These are phyloP conservation scores for Moesziomyces globuligerus DNA, from an alignment of 1,284 basidiomycete genomes.

Conservation along the genomic window DNA sequence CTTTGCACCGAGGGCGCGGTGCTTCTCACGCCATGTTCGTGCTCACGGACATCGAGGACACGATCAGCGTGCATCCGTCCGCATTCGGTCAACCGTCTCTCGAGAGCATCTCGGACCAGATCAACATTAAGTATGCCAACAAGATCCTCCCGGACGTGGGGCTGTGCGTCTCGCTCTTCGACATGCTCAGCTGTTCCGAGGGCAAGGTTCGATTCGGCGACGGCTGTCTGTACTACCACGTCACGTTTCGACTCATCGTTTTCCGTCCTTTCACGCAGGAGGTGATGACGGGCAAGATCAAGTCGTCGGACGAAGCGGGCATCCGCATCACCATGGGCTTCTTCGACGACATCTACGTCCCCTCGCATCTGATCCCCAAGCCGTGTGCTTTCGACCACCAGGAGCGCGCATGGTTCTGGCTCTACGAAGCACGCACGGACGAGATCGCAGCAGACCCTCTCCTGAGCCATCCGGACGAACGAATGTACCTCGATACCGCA, in stretches of 20 bases:
- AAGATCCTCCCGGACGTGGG: constrained; percentile 90
- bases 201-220: constrained; percentile 94
- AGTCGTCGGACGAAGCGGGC: constrained; percentile 74
- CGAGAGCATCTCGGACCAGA: constrained; percentile 78
- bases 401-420: constrained; percentile 68
- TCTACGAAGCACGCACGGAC: constrained; percentile 65
- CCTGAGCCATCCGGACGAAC: constrained; percentile 70
- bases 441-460: constrained; percentile 51
- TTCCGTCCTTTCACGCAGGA: constrained; percentile 92
- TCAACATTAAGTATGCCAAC: constrained; percentile 94
- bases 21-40: constrained; percentile 47
- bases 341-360: constrained; percentile 91
- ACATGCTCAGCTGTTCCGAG: constrained; percentile 84
- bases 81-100: constrained; percentile 79
- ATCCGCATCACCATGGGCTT: constrained; percentile 83
- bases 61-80: constrained; percentile 79
- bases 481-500: constrained; percentile 85
- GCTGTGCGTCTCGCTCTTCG: constrained; percentile 87
- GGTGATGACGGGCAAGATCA: constrained; percentile 86
- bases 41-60: constrained; percentile 72
- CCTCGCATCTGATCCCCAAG: constrained; percentile 75
- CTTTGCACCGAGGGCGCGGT: too few species aligned
- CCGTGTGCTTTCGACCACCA: constrained; percentile 76
- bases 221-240: constrained; percentile 93
- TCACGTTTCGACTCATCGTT: constrained; percentile 87